A percentile compares a stretch with the other conserved stretches of the same genome.
Evolutionary conservation across 164 flowering plant species (phyloP).

Genomic region (Saururus chinensis): DNA sequence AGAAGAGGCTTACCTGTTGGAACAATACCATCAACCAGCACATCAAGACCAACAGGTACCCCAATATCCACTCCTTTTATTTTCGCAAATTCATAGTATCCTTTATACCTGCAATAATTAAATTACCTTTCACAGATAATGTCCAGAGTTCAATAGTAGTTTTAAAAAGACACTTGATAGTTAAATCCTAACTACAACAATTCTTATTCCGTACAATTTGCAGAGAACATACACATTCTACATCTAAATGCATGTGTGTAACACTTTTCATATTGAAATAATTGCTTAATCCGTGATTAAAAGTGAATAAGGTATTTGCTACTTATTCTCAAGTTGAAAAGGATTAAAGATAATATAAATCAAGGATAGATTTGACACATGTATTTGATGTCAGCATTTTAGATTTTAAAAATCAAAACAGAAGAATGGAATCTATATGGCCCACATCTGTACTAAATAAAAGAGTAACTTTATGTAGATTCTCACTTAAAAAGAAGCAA

Average conservation of each 20-base stretch:
- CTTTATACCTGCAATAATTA: slow-evolving; percentile 63
- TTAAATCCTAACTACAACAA: background rate
- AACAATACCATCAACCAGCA: slow-evolving; percentile 83
- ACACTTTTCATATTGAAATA: no score
- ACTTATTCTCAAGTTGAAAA: background rate
- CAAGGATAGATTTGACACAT: no score
- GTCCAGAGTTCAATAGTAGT: background rate
- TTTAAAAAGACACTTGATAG: background rate
- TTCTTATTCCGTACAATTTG: background rate
- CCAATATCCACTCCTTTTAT: slow-evolving; percentile 64
- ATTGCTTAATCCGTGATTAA: no score
- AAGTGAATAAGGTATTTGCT: background rate
- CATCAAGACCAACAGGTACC: slow-evolving; percentile 78
- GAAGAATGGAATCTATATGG: no score
- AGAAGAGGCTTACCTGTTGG: slow-evolving; percentile 59
- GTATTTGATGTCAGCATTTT: no score
- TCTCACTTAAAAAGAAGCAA: no score
- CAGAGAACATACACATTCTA: no score
- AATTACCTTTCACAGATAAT: background rate
- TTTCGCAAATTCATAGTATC: slow-evolving; percentile 70
- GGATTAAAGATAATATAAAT: no score
- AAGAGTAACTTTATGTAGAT: no score
- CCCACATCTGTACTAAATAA: no score
- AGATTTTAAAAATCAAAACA: no score
- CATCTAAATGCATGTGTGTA: no score